These are phyloP conservation scores for Vitis rupestris DNA, from an alignment of 164 flowering plant species.

Conservation along the genomic window DNA sequence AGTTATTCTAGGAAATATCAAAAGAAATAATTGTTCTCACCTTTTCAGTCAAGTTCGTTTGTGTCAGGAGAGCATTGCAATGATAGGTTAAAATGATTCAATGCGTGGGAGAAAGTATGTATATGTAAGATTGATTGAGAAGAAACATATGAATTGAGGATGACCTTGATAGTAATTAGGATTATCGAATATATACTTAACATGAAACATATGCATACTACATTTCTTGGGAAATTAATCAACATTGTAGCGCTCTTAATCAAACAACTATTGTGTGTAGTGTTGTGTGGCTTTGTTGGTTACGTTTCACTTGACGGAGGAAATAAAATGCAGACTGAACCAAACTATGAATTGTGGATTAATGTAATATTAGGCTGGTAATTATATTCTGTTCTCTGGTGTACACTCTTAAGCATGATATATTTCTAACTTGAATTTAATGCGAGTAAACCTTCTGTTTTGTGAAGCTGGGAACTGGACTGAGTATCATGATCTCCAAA, in stretches of 20 bases:
- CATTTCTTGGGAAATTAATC: conserved; percentile 1
- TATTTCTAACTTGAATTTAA: conserved; percentile 14
- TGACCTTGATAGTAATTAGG: no score
- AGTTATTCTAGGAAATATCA: no score
- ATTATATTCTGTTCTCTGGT: no score
- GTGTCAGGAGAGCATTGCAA: not conserved
- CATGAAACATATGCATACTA: not conserved
- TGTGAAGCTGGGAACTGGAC: conserved; percentile 90
- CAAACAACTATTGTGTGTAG: no score
- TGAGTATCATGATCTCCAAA: conserved; percentile 85
- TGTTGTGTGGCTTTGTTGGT: not conserved
- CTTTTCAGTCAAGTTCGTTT: not conserved
- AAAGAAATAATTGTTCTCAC: not conserved
- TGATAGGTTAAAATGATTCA: not conserved
- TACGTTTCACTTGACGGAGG: not conserved
- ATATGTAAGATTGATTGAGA: not conserved
- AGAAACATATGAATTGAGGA: not conserved
- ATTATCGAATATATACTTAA: no score
- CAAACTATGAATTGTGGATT: no score
- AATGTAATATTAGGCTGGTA: no score
- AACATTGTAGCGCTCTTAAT: not conserved
- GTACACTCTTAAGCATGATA: not conserved
- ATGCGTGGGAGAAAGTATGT: not conserved
- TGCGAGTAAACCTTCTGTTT: conserved; percentile 20
- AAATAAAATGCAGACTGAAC: not conserved